These are phyloP conservation scores for Mrakia blollopis DNA, from an alignment of 768 basidiomycete species.

Conservation along the genomic window DNA sequence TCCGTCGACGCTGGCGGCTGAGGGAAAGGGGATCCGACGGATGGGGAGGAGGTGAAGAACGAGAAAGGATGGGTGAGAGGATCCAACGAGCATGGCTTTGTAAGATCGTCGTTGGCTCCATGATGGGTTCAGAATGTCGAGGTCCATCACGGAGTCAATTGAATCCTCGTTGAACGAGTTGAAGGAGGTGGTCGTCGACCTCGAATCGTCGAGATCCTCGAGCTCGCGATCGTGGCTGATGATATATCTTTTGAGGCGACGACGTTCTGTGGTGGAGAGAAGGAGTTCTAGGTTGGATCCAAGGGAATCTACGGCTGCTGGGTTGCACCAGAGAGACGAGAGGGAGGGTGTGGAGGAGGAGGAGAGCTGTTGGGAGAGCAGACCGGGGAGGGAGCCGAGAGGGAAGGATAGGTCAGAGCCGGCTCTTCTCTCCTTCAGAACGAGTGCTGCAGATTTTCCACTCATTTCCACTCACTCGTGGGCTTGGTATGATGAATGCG, in stretches of 20 bases:
- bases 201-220: slow-evolving; percentile 16
- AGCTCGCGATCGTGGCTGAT: slow-evolving; percentile 2
- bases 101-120: slow-evolving; percentile 12
- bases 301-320: neutral
- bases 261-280: neutral
- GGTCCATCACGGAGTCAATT: neutral
- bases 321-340: slow-evolving; percentile 10
- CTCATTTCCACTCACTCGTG: neutral
- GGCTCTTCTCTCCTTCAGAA: neutral
- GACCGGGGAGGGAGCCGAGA: neutral
- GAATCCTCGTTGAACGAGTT: neutral
- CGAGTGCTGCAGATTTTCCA: neutral
- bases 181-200: slow-evolving; percentile 12
- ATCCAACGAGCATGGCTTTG: slow-evolving; percentile 3
- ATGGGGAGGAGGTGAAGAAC: slow-evolving; percentile 10
- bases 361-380: slow-evolving; percentile 11
- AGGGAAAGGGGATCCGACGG: too few species aligned
- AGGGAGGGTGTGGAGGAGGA: slow-evolving; percentile 30
- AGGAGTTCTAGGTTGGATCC: neutral
- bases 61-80: slow-evolving; percentile 17
- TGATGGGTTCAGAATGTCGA: neutral
- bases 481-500: slow-evolving; percentile 18
- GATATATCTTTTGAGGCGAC: slow-evolving; percentile 13
- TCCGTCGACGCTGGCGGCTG: too few species aligned
- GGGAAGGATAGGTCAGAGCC: neutral